Percentiles rank a stretch among this genome's conserved stretches.
These are phyloP conservation scores for Blepharisma stoltei DNA, from an alignment of 73 alveolate genomes.

Conservation along the genomic window DNA sequence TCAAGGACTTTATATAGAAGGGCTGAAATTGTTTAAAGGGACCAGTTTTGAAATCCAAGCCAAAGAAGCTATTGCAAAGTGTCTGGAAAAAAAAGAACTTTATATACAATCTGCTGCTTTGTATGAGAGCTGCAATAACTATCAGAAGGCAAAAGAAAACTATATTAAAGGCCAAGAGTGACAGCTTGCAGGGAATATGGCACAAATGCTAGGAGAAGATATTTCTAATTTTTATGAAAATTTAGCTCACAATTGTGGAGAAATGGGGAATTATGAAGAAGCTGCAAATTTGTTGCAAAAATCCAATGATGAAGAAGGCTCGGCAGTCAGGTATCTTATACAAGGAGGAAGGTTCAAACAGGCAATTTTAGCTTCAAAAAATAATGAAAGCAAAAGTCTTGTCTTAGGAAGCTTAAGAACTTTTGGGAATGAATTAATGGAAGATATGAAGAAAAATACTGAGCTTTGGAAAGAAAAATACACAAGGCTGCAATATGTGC, in stretches of 20 bases:
- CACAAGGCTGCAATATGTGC: slow-evolving; percentile 76
- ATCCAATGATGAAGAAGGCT: slow-evolving; percentile 38
- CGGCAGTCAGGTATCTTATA: neutral
- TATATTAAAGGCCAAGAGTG: slow-evolving; percentile 43
- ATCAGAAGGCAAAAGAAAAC: slow-evolving; percentile 45
- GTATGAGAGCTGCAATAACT: slow-evolving; percentile 46
- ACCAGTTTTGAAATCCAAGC: slow-evolving; percentile 53
- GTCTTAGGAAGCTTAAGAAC: slow-evolving; percentile 46
- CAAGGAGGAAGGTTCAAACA: slow-evolving; percentile 30
- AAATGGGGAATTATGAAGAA: slow-evolving; percentile 34
- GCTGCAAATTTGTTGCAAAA: slow-evolving; percentile 32
- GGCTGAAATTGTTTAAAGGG: slow-evolving; percentile 56
- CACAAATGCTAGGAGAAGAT: slow-evolving; percentile 27
- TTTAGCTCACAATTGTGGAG: neutral
- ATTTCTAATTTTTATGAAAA: neutral
- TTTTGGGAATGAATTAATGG: neutral
- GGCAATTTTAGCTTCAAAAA: slow-evolving; percentile 29
- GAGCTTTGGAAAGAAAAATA: slow-evolving; percentile 55
- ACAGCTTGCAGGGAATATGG: slow-evolving; percentile 47
- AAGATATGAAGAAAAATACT: slow-evolving; percentile 31
- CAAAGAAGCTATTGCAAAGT: slow-evolving; percentile 76
- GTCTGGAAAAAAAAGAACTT: slow-evolving; percentile 53
- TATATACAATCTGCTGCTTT: slow-evolving; percentile 66
- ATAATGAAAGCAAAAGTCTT: slow-evolving; percentile 31
- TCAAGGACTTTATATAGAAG: slow-evolving; percentile 77